phyloP scores from a whole-genome alignment of 139 green algal species.

The Coccomyxa sp. region DNA sequence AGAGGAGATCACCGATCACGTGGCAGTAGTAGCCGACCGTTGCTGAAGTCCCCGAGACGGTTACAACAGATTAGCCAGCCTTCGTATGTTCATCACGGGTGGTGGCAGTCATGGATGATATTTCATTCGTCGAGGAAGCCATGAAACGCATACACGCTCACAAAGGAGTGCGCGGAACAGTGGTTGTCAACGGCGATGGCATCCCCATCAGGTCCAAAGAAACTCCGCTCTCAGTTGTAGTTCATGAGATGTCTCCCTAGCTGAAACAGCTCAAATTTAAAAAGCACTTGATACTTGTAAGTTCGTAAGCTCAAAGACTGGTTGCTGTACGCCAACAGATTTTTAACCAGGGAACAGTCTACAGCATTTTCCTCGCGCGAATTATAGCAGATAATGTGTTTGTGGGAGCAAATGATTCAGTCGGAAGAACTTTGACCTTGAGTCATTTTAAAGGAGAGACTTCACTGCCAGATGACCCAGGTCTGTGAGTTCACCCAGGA shows the following conservation, averaged over 20 bases:
- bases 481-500: conserved; percentile 19
- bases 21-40: background rate
- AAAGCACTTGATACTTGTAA: too few species aligned
- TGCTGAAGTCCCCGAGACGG: background rate
- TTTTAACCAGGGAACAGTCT: background rate
- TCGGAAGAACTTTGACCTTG: background rate
- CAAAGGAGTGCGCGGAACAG: conserved; percentile 69
- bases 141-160: conserved; percentile 62
- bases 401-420: background rate
- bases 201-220: conserved; percentile 56
- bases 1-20: background rate
- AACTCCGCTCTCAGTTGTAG: background rate
- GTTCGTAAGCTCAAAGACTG: too few species aligned
- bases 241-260: too few species aligned
- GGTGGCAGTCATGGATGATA: conserved; percentile 52
- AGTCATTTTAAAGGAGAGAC: too few species aligned
- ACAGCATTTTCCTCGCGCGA: background rate
- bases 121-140: conserved; percentile 70
- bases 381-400: background rate
- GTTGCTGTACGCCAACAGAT: too few species aligned
- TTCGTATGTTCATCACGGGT: background rate
- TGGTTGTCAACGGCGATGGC: conserved; percentile 82
- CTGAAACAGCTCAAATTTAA: too few species aligned
- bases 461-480: too few species aligned
- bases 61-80: background rate